These are phyloP conservation scores for Eimeria nieschulzi DNA, from an alignment of 169 alveolate species.

Conservation along the genomic window DNA sequence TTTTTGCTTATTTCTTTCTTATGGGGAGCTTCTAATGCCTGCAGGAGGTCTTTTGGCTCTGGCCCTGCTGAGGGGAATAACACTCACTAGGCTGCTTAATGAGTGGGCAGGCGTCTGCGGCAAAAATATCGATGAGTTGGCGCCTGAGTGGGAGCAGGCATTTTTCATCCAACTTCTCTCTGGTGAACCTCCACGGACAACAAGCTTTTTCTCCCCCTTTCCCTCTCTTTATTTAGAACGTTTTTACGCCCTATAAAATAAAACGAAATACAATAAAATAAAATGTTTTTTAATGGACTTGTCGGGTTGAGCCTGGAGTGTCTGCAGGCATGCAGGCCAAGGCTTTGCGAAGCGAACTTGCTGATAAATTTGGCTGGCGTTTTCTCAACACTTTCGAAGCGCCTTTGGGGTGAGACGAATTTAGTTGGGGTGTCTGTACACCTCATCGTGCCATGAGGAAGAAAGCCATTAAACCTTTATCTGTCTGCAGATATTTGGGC, in stretches of 20 bases:
- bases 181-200: background rate
- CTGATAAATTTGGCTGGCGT: conserved; percentile 41
- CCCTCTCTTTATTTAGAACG: background rate
- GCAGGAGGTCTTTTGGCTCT: conserved; percentile 56
- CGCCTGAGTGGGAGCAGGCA: conserved; percentile 20
- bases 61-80: conserved; percentile 48
- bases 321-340: conserved; percentile 34
- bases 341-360: conserved; percentile 43
- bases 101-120: conserved; percentile 34
- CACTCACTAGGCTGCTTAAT: background rate
- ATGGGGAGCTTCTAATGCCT: too few relatives aligned
- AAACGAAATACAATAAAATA: too few relatives aligned
- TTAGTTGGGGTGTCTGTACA: too few relatives aligned
- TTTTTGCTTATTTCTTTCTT: too few relatives aligned
- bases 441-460: too few relatives aligned
- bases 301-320: background rate
- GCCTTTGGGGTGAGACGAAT: conserved; percentile 21
- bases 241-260: background rate
- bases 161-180: conserved; percentile 20
- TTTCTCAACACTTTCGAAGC: conserved; percentile 28
- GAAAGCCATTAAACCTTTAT: too few relatives aligned
- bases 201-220: background rate
- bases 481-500: too few relatives aligned
- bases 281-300: too few relatives aligned
- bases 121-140: background rate